These are phyloP conservation scores for Datura wrightii DNA, from an alignment of 257 asterid species.

Conservation along the genomic window DNA sequence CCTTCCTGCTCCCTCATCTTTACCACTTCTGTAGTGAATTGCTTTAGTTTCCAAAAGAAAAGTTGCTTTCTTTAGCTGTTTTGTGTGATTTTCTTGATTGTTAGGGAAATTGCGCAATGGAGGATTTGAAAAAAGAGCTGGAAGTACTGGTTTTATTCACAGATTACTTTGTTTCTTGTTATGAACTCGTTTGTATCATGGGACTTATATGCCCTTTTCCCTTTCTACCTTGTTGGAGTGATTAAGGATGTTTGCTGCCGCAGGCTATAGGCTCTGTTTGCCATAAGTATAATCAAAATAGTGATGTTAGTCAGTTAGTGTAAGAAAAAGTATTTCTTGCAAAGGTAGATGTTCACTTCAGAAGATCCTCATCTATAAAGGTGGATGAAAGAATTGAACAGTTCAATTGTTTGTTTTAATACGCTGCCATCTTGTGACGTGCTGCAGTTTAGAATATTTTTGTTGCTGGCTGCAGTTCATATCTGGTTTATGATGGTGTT, in stretches of 20 bases:
- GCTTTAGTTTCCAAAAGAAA: not conserved
- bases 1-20: too few species aligned
- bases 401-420: not conserved
- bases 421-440: not conserved
- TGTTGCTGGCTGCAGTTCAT: not conserved
- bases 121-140: not conserved
- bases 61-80: not conserved
- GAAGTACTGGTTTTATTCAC: not conserved
- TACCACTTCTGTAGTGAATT: too few species aligned
- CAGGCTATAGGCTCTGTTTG: not conserved
- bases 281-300: not conserved
- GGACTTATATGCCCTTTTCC: not conserved
- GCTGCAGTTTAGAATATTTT: not conserved
- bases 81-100: not conserved
- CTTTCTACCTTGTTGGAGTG: conserved; percentile 2
- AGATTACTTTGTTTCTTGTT: not conserved
- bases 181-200: not conserved
- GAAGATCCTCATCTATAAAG: not conserved
- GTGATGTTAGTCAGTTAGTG: not conserved
- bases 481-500: not conserved
- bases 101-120: not conserved
- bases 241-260: conserved; percentile 5
- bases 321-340: not conserved
- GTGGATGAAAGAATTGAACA: not conserved
- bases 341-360: not conserved